A percentile compares a stretch with the other conserved stretches of the same genome.
phyloP scores from a whole-genome alignment of 2,329 filamentous ascomycete species.

The Pestalotiopsis sp. region DNA sequence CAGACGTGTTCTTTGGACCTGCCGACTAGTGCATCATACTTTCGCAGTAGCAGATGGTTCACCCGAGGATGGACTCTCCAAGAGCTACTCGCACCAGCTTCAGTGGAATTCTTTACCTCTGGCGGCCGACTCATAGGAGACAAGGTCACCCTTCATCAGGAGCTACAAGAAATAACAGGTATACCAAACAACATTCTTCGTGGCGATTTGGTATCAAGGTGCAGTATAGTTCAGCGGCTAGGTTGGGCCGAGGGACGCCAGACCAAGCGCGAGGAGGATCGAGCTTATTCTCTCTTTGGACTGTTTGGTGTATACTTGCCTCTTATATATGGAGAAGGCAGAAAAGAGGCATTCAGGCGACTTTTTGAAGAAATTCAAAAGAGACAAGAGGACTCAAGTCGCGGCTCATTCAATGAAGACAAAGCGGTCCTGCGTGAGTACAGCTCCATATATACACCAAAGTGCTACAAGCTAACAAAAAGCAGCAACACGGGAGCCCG shows the following conservation, averaged over 20 bases:
- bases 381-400: not conserved
- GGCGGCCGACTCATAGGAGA: conserved; percentile 24
- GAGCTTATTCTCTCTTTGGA: conserved; percentile 18
- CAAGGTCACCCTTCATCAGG: conserved; percentile 23
- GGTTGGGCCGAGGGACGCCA: conserved; percentile 15
- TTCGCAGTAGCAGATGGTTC: conserved; percentile 9
- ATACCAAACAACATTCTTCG: conserved; percentile 17
- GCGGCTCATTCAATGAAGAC: not conserved
- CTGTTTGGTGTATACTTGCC: conserved; percentile 19
- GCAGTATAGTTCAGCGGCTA: conserved; percentile 13
- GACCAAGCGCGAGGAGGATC: conserved; percentile 18
- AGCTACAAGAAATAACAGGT: conserved; percentile 25
- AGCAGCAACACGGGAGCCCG: not conserved
- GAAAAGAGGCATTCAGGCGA: conserved; percentile 17
- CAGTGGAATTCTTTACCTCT: conserved; percentile 28
- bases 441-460: not conserved
- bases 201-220: conserved; percentile 11
- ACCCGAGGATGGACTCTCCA: conserved; percentile 9
- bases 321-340: conserved; percentile 16
- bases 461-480: not conserved
- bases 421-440: not conserved
- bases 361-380: conserved; percentile 17
- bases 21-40: not conserved
- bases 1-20: not conserved
- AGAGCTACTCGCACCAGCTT: conserved; percentile 22